Base-by-base conservation (phyloP, 257 asterid genomes). In the Catharanthus roseus region DNA sequence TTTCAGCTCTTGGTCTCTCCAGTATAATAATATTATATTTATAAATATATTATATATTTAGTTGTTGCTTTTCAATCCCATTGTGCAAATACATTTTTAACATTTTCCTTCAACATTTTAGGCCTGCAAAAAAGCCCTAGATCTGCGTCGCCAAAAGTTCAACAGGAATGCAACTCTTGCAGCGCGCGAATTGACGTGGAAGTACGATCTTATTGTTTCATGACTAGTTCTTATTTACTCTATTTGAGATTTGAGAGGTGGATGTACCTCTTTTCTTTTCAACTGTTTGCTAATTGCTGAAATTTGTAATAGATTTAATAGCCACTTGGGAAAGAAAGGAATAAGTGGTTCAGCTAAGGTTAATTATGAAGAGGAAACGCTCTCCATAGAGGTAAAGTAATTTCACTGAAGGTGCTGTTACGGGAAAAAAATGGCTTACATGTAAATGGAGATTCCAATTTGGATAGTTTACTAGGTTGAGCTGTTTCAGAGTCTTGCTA, bases 101-200 rank as follows among this genome's bases (percentile, higher is more conserved):
- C 33, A 15, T 7, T 60, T 19, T 10, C 16, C 15, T 34, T 19
- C 26, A 61, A 34, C 45, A 68, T 72, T 72, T 76, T 81, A 91
- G 97, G 96, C 95, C 74, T 88, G 92, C 80, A 71, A 86, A 64
- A 79, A 79, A 47, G 96, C 97, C 49, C 78, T 85, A 58, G 75
- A 79, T 26, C 62, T 80, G 77, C 87, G 96, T 76, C 72, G 81
- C 84, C 65, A 69, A 75, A 91, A 89, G 78, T 91, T 89, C 74
- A 84, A 86, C 55, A 86, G 89, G 80, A 91, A 83, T 62, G 96
- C 95, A 26, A 74, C 79, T 70, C 86, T 68, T 75, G 73, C 86
- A 83, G 87, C 84, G 82, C 90, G 91, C 67, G 95, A 91, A 82
- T 81, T 91, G 34, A 87, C 95, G 0, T 87, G 96, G 97, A 89